Evolutionary conservation across 345 rosid species (phyloP).

Genomic region (Raphanus raphanistrum): DNA sequence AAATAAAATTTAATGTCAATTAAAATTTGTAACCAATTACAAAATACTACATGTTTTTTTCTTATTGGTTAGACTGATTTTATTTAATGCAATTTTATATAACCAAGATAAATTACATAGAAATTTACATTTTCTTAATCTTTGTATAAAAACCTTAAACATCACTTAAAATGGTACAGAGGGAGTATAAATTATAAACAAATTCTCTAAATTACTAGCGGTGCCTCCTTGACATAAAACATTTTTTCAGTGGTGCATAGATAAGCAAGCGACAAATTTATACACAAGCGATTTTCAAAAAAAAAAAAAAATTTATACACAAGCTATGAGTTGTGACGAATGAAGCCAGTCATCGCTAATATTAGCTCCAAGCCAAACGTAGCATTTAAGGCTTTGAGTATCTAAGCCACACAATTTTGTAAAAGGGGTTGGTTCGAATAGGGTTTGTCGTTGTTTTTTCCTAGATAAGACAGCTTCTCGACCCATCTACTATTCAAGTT

Average conservation of each 20-base stretch:
- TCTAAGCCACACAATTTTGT: neutral
- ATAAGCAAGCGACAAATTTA: neutral
- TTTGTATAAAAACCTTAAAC: no score
- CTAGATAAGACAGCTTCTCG: conserved; percentile 19
- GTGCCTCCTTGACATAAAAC: neutral
- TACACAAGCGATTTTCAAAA: no score
- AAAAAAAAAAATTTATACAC: neutral
- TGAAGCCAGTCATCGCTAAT: neutral
- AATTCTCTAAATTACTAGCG: neutral
- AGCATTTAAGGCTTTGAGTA: neutral
- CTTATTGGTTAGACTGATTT: no score
- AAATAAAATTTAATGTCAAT: no score
- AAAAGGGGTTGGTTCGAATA: conserved; percentile 8
- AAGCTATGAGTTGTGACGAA: neutral
- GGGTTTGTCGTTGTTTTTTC: conserved; percentile 10
- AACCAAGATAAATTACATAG: no score
- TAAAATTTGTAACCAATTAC: no score
- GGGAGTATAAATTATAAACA: neutral
- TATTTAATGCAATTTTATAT: no score
- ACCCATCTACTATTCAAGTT: conserved; percentile 19
- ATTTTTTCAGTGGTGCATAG: neutral
- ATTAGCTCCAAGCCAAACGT: conserved; percentile 16
- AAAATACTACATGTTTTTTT: no score
- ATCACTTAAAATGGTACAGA: no score
- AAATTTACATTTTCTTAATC: no score